Percentiles rank a stretch among this genome's conserved stretches.
These are phyloP conservation scores for Pinus albicaulis DNA, from an alignment of 75 land plant genomes.

Conservation along the genomic window DNA sequence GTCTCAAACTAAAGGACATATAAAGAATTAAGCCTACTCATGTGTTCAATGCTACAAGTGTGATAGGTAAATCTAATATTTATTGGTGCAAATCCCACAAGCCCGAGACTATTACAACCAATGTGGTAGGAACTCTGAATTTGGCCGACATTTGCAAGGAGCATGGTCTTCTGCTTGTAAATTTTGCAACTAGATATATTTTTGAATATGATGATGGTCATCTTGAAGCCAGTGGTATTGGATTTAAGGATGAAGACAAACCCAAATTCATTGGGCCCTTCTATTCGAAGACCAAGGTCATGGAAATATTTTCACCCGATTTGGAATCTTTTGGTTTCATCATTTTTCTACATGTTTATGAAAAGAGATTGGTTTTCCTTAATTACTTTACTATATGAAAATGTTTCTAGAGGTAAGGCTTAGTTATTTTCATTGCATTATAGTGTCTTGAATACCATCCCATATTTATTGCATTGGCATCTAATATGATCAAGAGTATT, in stretches of 20 bases:
- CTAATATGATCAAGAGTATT: not conserved
- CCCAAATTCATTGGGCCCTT: conserved; percentile 58
- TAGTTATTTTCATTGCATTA: not conserved
- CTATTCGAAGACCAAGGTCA: conserved; percentile 67
- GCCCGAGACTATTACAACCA: conserved; percentile 54
- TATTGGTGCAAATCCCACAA: conserved; percentile 73
- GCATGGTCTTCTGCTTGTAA: conserved; percentile 42
- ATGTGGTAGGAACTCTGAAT: conserved; percentile 57
- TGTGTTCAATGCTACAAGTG: conserved; percentile 64
- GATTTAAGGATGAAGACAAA: conserved; percentile 59
- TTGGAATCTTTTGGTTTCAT: too few relatives aligned
- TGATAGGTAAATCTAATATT: conserved; percentile 57
- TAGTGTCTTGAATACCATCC: not conserved
- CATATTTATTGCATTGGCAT: not conserved
- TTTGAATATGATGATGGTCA: conserved; percentile 49
- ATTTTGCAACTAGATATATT: conserved; percentile 58
- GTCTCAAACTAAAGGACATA: conserved; percentile 29
- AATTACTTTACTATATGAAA: too few relatives aligned
- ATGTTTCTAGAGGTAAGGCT: too few relatives aligned
- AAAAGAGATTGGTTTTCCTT: too few relatives aligned
- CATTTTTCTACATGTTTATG: too few relatives aligned
- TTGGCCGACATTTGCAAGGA: conserved; percentile 57
- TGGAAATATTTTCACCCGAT: conserved; percentile 21
- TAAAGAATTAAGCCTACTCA: conserved; percentile 51
- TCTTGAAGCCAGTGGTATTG: conserved; percentile 42